Evolutionary conservation across 2,329 filamentous ascomycete genomes (phyloP), one percentile per base, ranked within the genome.

Genomic region (Immersiporthe knoxdaviesiana): DNA sequence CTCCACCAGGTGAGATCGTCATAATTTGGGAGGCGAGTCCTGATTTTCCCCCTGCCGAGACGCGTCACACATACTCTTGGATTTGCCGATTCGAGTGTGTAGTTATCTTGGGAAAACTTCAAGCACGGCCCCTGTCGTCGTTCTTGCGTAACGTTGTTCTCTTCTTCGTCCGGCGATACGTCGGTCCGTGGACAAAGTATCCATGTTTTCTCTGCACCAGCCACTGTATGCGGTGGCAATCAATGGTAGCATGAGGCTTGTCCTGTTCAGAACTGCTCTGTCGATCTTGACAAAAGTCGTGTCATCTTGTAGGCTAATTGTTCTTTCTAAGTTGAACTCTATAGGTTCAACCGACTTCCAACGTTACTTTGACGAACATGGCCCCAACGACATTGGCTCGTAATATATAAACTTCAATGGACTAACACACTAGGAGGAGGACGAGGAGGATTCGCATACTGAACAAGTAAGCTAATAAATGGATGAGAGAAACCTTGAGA

Each of bases 1-100:
- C 35, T 8, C 35, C 18, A 24, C 58, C 39, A 50, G 39, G 58
- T 41, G 50, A 24, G 8, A 24, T 7, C 59, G 35, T 52, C 32
- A 24, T 14, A n/a, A 21, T 44, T 39, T n/a, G n/a, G 54, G 61
- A n/a, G 14, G 37, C 52, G 24, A 50, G 56, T 39, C 37, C 24
- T 32, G 60, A 54, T 60, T 30, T 18, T 37, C 44, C 32, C 39
- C 32, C 39, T 52, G 41, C 58, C 66, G 61, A 68, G 63, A 68
- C 58, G 56, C 35, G 50, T 50, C 27, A 50, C 32, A 59, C 47
- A 52, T 24, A 39, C 60, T 56, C 7, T 59, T n/a, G 21, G 52
- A n/a, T n/a, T 50, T 63, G 30, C 59, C 18, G 39, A n/a, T 24
- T 30, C 32, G 35, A 47, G 32, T 50, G 60, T 21, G 32, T 41